Percentiles rank a stretch among this genome's conserved stretches.
Evolutionary conservation across 495 filamentous ascomycete species (phyloP).

Genomic region (Xylaria palmicola): DNA sequence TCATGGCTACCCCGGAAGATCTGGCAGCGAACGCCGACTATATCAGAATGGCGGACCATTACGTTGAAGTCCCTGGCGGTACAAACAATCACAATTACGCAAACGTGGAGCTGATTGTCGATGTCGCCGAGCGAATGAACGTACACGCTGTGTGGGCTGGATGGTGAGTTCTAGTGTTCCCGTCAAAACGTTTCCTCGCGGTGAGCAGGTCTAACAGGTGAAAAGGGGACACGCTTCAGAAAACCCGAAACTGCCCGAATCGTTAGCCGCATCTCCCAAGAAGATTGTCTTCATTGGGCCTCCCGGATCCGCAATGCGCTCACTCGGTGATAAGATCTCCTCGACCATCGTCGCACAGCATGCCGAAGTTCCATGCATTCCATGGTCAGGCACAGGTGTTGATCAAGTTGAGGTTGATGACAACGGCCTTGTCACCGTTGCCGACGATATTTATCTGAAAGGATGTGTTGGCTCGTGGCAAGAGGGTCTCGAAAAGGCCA

Average conservation of each 20-base stretch:
- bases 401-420: constrained; percentile 74
- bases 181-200: background rate
- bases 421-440: constrained; percentile 87
- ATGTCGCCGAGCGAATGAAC: constrained; percentile 97
- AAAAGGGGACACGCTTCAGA: constrained; percentile 94
- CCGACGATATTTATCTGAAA: constrained; percentile 80
- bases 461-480: constrained; percentile 86
- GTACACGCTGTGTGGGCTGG: constrained; percentile 99
- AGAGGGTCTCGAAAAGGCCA: constrained; percentile 84
- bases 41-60: constrained; percentile 99
- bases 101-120: constrained; percentile 98
- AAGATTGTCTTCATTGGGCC: constrained; percentile 99
- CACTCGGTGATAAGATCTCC: constrained; percentile 98
- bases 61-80: constrained; percentile 97
- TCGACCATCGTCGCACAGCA: constrained; percentile 99
- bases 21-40: constrained; percentile 96
- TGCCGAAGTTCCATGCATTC: constrained; percentile 94
- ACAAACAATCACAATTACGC: constrained; percentile 99
- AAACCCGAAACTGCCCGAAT: constrained; percentile 96
- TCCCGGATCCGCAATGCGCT: constrained; percentile 97
- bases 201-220: constrained; percentile 8
- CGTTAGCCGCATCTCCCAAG: constrained; percentile 89
- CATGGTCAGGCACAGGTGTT: constrained; percentile 95
- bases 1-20: constrained; percentile 99
- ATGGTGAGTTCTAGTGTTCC: constrained; percentile 62